Evolutionary conservation across 2,329 filamentous ascomycete species (phyloP).

Genomic region (Xenosphaeropsis pyriputrescens): DNA sequence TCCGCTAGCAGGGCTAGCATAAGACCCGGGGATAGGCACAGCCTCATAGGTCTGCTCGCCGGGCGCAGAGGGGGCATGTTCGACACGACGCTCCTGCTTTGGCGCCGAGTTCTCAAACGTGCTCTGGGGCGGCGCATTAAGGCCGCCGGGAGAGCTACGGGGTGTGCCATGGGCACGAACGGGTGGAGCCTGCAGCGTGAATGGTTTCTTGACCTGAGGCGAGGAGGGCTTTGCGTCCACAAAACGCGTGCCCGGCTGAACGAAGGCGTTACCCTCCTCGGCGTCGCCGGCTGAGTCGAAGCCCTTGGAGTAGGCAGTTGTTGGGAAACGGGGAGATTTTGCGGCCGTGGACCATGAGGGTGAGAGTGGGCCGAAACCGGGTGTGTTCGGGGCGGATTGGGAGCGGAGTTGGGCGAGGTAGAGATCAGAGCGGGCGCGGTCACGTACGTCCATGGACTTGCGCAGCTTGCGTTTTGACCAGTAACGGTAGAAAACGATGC

Average conservation of each 20-base stretch:
- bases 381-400: slow-evolving; percentile 90
- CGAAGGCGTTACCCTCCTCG: slow-evolving; percentile 37
- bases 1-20: slow-evolving; percentile 41
- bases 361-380: slow-evolving; percentile 64
- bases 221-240: slow-evolving; percentile 51
- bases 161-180: slow-evolving; percentile 64
- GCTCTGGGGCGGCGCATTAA: slow-evolving; percentile 31
- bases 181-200: slow-evolving; percentile 78
- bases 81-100: slow-evolving; percentile 26
- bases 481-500: slow-evolving; percentile 90
- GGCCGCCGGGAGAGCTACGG: slow-evolving; percentile 46
- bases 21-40: slow-evolving; percentile 82
- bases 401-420: slow-evolving; percentile 76
- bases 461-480: slow-evolving; percentile 90
- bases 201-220: slow-evolving; percentile 40
- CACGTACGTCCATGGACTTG: slow-evolving; percentile 93
- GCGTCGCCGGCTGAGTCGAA: slow-evolving; percentile 33
- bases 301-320: slow-evolving; percentile 30
- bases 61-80: slow-evolving; percentile 55
- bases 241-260: slow-evolving; percentile 32
- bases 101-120: slow-evolving; percentile 6
- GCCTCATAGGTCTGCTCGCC: slow-evolving; percentile 75
- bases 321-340: slow-evolving; percentile 41
- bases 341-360: slow-evolving; percentile 28
- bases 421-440: slow-evolving; percentile 85